Base-by-base conservation (phyloP, 179 eudicot species). In the Camellia oleifera region DNA sequence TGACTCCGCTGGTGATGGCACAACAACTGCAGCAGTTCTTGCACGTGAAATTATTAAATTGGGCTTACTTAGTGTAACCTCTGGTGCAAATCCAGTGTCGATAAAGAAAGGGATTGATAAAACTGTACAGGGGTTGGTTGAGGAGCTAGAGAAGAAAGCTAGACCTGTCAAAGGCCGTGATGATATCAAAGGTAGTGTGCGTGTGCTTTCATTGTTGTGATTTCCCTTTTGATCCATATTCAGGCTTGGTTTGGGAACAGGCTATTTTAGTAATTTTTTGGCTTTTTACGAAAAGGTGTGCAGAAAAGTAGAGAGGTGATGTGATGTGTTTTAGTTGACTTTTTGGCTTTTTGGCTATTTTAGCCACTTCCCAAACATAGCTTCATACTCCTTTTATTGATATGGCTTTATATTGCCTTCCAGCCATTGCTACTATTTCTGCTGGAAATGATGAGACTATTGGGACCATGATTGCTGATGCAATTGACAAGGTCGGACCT, bases 1-100 rank as follows among this genome's bases (percentile, higher is more conserved):
- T 82, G 99, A 96, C 79, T 91, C 99, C 45, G 99, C 99, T 81
- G 99, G 99, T 75, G 99, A 96, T 80, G 99, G 99, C 6, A 96
- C 99, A 17, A 96, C 99, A 65, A 96, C 99, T 32, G 99, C 99
- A 7, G 88, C 97, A 7, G 91, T 96, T 66, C 92, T 96, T 84
- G 99, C 99, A 14, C 95, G 98, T 70, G 98, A 94, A 82, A 92
- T 96, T 69, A 92, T 96, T 62, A 88, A 85, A 80, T 89, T 91
- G 77, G 99, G 99, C 73, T 83, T 96, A 42, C 83, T 94, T 10
- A 92, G 91, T 83, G 99, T 96, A 10, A 94, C 99, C 0, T 92
- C 99, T 82, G 99, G 99, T 83, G 98, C 98, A 26, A 96, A 96
- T 80, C 96, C 99, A 11, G 98, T 96, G 23, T 89, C 98, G 20